Conservation (phyloP, 208 protist species). For the Trypanosoma congolense region DNA sequence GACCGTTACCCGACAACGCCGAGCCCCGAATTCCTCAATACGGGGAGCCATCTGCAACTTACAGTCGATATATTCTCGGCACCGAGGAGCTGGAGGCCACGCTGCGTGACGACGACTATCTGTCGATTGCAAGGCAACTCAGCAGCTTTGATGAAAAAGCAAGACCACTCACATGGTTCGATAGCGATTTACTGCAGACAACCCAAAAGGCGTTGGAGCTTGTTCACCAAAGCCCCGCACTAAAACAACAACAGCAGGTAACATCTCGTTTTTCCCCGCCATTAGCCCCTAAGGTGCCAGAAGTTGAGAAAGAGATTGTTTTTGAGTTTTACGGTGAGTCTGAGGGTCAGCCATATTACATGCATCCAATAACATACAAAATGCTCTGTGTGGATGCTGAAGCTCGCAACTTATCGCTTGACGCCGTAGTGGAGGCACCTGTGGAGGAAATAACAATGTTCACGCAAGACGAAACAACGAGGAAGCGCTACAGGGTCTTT, state of each 20-base stretch:
- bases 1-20: not conserved
- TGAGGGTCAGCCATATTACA: constrained; percentile 69
- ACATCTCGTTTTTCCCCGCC: constrained; percentile 4
- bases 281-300: constrained; percentile 4
- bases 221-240: constrained; percentile 40
- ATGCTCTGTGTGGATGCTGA: constrained; percentile 78
- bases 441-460: constrained; percentile 67
- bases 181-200: constrained; percentile 43
- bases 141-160: constrained; percentile 27
- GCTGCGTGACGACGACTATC: constrained; percentile 42
- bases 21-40: constrained; percentile 39
- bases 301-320: not conserved
- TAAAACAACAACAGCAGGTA: constrained; percentile 10
- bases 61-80: constrained; percentile 69
- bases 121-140: constrained; percentile 46
- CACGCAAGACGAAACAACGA: constrained; percentile 60
- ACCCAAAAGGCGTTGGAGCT: constrained; percentile 53
- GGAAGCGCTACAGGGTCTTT: constrained; percentile 73
- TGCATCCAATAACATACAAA: constrained; percentile 74
- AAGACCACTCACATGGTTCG: constrained; percentile 47
- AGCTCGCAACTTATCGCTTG: constrained; percentile 37
- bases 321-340: constrained; percentile 75
- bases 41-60: constrained; percentile 38
- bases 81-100: constrained; percentile 45
- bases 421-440: constrained; percentile 34